Conservation (phyloP, 768 basidiomycete species). For the Collybia nuda region DNA sequence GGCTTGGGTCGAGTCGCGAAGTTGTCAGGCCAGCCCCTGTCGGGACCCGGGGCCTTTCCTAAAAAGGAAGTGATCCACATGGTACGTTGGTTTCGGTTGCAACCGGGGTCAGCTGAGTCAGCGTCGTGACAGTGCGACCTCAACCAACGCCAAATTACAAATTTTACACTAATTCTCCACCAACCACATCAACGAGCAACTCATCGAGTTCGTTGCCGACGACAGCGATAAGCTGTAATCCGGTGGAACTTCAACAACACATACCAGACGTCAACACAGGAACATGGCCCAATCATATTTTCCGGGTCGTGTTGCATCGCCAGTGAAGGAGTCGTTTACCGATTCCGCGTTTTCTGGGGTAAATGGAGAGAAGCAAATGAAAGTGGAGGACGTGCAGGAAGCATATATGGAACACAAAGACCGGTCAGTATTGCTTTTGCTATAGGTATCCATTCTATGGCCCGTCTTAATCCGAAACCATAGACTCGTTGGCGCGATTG, state of each 20-base stretch:
- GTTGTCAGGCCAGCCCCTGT: too few species aligned
- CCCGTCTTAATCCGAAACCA: conserved; percentile 7
- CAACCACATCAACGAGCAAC: conserved; percentile 1
- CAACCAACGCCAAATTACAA: conserved; percentile 4
- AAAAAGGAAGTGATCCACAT: too few species aligned
- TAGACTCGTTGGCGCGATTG: conserved; percentile 79
- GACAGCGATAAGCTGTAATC: conserved; percentile 9
- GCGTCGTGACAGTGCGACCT: neutral
- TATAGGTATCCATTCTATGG: neutral
- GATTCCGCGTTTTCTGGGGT: conserved; percentile 25
- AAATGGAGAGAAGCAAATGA: conserved; percentile 44
- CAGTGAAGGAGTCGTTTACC: conserved; percentile 26
- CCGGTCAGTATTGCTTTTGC: conserved; percentile 44
- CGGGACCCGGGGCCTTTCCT: too few species aligned
- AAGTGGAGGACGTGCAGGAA: conserved; percentile 73
- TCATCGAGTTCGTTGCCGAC: conserved; percentile 6
- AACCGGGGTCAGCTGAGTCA: neutral
- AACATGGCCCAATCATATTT: conserved; percentile 44
- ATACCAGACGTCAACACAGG: conserved; percentile 5
- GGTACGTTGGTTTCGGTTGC: too few species aligned
- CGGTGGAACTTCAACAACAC: neutral
- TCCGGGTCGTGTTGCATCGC: conserved; percentile 33
- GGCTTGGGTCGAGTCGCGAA: too few species aligned
- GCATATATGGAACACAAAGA: conserved; percentile 76
- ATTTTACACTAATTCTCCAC: conserved; percentile 4